A percentile compares a stretch with the other conserved stretches of the same genome.
Conservation (phyloP, 192 early-diverging fungal genomes). For the Rhizophagus clarus region DNA sequence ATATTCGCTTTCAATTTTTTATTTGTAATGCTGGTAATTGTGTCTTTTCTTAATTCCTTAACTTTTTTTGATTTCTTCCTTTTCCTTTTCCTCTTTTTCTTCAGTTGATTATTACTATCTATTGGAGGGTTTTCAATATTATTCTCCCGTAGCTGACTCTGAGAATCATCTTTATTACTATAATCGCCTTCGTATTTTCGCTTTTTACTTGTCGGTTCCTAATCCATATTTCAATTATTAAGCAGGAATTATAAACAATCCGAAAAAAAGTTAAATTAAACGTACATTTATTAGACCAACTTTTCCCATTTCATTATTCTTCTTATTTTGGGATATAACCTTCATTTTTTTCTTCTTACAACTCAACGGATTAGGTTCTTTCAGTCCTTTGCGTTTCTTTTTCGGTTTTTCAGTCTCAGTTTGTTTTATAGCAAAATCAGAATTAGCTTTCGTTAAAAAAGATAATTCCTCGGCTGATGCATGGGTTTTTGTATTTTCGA, state of each 20-base stretch:
- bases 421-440: constrained; percentile 43
- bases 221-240: background rate
- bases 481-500: constrained; percentile 45
- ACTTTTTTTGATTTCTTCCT: background rate
- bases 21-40: background rate
- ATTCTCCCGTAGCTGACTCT: background rate
- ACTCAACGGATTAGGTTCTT: constrained; percentile 86
- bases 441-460: constrained; percentile 54
- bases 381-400: constrained; percentile 67
- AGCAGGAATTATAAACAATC: background rate
- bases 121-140: background rate
- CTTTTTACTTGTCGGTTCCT: background rate
- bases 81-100: background rate
- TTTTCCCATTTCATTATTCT: constrained; percentile 28
- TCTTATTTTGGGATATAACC: constrained; percentile 28
- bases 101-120: background rate
- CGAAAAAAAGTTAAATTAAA: background rate
- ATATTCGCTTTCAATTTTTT: background rate
- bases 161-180: background rate
- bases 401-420: constrained; percentile 44
- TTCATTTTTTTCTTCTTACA: constrained; percentile 73
- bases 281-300: background rate
- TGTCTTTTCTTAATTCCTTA: background rate
- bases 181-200: background rate
- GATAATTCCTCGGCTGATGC: constrained; percentile 49